These are phyloP conservation scores for Westerdykella sp. DNA, from an alignment of 2,329 filamentous ascomycete species.

Conservation along the genomic window DNA sequence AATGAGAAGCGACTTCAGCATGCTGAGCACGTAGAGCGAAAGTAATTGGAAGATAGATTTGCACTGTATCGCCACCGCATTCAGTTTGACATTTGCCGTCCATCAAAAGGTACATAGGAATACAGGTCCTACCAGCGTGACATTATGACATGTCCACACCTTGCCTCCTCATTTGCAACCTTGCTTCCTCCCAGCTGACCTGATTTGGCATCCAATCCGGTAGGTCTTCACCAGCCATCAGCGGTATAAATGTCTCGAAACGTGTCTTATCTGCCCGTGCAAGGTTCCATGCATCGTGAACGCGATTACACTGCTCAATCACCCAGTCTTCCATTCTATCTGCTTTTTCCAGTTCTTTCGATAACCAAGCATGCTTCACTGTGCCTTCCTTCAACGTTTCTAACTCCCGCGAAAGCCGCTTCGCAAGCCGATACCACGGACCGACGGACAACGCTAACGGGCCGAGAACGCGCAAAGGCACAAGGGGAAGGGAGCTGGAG, in stretches of 20 bases:
- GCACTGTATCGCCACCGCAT: no score
- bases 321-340: conserved; percentile 20
- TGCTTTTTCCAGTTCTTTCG: conserved; percentile 5
- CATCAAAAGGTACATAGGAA: no score
- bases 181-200: conserved; percentile 17
- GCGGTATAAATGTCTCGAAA: conserved; percentile 16
- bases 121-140: no score
- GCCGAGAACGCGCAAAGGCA: conserved; percentile 24
- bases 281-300: conserved; percentile 21
- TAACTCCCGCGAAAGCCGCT: not conserved
- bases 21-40: no score
- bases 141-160: not conserved
- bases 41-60: no score
- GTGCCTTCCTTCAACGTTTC: not conserved
- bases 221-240: conserved; percentile 22
- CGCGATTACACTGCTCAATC: conserved; percentile 15
- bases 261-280: conserved; percentile 14
- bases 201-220: conserved; percentile 25
- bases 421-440: conserved; percentile 13
- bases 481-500: conserved; percentile 18
- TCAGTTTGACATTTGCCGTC: no score
- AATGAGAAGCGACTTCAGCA: no score
- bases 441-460: conserved; percentile 22
- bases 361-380: not conserved
- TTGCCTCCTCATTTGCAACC: not conserved